A percentile compares a stretch with the other conserved stretches of the same genome.
phyloP scores from a whole-genome alignment of 805 yeast species.

The Yamadazyma sp. region DNA sequence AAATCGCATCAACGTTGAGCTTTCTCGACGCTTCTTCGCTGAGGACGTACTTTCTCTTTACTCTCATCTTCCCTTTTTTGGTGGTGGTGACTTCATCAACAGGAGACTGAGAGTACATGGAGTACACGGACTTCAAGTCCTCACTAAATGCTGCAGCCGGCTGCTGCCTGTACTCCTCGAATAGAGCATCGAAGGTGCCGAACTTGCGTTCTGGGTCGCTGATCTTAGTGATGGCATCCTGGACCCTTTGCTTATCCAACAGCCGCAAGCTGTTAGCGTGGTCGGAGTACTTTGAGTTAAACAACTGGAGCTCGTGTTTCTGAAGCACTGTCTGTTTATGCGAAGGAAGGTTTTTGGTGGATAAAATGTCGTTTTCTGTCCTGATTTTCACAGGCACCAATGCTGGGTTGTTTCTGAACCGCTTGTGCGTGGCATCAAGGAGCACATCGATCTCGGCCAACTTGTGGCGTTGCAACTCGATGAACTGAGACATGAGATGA shows the following conservation, averaged over 20 bases:
- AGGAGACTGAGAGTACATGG: constrained; percentile 27
- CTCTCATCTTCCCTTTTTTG: constrained; percentile 21
- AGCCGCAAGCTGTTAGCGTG: constrained; percentile 12
- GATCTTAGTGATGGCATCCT: constrained; percentile 8
- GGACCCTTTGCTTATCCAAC: constrained; percentile 7
- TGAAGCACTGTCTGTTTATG: constrained; percentile 55
- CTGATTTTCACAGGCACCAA: constrained; percentile 34
- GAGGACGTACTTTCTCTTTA: constrained; percentile 38
- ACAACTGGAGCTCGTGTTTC: constrained; percentile 62
- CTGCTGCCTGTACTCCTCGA: constrained; percentile 7
- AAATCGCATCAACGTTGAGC: constrained; percentile 48
- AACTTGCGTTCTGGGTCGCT: constrained; percentile 10
- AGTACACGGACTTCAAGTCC: constrained; percentile 18
- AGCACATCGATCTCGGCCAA: constrained; percentile 71
- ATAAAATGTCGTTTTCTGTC: constrained; percentile 15
- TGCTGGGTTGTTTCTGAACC: constrained; percentile 63
- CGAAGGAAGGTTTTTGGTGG: constrained; percentile 36
- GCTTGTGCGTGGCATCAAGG: constrained; percentile 61
- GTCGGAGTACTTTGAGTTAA: constrained; percentile 47
- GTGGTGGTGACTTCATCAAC: constrained; percentile 16
- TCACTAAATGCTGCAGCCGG: constrained; percentile 12
- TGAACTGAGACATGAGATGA: constrained; percentile 24
- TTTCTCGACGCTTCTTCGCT: constrained; percentile 49
- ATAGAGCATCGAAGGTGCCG: constrained; percentile 9
- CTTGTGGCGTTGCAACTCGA: constrained; percentile 35